Evolutionary conservation across 2,329 filamentous ascomycete species (phyloP).

Genomic region (Epichloe glyceriae): DNA sequence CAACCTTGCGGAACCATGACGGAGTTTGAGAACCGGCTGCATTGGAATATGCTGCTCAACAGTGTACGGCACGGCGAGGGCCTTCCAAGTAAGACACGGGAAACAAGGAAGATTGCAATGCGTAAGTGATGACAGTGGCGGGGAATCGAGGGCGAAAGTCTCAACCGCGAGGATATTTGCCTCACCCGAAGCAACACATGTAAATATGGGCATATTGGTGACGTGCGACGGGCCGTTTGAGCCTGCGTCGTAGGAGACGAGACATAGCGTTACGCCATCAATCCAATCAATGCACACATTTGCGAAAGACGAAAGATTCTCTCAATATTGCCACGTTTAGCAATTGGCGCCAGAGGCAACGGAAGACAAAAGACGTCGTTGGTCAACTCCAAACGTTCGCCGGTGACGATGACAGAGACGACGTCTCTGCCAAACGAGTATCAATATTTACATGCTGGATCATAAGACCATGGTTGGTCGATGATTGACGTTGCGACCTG

Average conservation of each 20-base stretch:
- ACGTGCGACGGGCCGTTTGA: neutral
- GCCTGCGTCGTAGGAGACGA: neutral
- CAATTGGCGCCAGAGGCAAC: constrained; percentile 18
- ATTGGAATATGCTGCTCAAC: neutral
- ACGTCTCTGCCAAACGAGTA: constrained; percentile 42
- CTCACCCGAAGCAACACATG: neutral
- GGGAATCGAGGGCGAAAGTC: neutral
- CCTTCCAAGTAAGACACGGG: neutral
- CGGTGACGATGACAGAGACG: constrained; percentile 30
- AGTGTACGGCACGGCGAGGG: too few species aligned
- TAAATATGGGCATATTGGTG: neutral
- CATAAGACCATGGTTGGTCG: too few species aligned
- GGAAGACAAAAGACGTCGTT: constrained; percentile 28
- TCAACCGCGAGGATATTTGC: too few species aligned
- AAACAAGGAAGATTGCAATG: neutral
- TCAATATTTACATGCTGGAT: constrained; percentile 52
- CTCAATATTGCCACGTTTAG: too few species aligned
- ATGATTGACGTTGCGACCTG: accelerated
- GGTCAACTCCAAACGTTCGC: constrained; percentile 33
- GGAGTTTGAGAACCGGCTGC: neutral
- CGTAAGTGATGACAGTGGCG: neutral
- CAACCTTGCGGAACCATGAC: neutral
- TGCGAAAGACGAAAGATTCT: too few species aligned
- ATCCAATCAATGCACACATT: too few species aligned
- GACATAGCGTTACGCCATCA: neutral